Evolutionary conservation across 495 filamentous ascomycete species (phyloP).

Genomic region (Filosporella fistucella): DNA sequence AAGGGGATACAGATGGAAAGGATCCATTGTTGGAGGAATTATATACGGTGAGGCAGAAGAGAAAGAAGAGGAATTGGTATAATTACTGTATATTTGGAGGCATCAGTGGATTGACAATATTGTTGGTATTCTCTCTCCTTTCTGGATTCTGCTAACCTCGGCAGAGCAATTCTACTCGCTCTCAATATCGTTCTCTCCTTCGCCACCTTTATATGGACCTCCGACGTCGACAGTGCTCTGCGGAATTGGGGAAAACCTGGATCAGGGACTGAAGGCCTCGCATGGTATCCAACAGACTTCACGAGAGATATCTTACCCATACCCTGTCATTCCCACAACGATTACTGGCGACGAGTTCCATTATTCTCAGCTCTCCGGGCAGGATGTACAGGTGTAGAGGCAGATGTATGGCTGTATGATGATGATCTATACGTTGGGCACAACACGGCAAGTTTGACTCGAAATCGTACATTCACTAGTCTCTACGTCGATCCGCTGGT

Average conservation of each 20-base stretch:
- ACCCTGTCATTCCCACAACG: slow-evolving; percentile 79
- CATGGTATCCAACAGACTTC: slow-evolving; percentile 70
- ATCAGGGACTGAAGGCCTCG: slow-evolving; percentile 40
- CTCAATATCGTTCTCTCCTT: slow-evolving; percentile 47
- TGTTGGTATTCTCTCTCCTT: slow-evolving; percentile 24
- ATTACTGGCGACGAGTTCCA: slow-evolving; percentile 84
- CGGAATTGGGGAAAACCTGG: slow-evolving; percentile 47
- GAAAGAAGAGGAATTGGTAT: slow-evolving; percentile 16
- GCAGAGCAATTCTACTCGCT: slow-evolving; percentile 30
- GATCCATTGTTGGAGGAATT: background rate
- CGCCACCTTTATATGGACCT: slow-evolving; percentile 48
- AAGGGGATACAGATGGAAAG: slow-evolving; percentile 1
- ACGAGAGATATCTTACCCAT: slow-evolving; percentile 66
- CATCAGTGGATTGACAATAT: slow-evolving; percentile 26
- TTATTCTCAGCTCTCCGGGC: slow-evolving; percentile 57
- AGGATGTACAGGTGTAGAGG: slow-evolving; percentile 73
- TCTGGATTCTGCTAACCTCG: background rate
- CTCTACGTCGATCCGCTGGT: slow-evolving; percentile 65
- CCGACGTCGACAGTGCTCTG: slow-evolving; percentile 51
- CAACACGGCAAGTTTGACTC: slow-evolving; percentile 42
- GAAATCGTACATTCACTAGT: slow-evolving; percentile 51
- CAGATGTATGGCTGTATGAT: slow-evolving; percentile 82
- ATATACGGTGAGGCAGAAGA: background rate
- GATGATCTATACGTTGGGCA: slow-evolving; percentile 61
- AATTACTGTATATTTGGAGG: slow-evolving; percentile 25